phyloP scores from a whole-genome alignment of 208 protist species.

The Borovskyia barvae region DNA sequence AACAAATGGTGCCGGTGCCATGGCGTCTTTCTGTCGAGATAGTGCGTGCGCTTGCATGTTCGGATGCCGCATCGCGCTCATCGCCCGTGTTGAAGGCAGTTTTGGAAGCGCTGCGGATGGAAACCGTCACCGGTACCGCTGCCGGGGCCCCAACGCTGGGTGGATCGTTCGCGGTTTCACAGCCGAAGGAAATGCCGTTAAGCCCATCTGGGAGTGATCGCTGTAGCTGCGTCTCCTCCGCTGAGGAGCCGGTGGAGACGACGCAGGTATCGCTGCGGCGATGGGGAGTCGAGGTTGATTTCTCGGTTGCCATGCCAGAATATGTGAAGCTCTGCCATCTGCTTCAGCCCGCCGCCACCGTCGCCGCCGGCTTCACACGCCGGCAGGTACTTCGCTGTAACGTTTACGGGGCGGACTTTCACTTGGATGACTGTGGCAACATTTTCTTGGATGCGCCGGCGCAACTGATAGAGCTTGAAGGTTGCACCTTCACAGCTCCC shows the following conservation, averaged over 20 bases:
- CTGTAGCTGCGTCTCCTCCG: slow-evolving; percentile 21
- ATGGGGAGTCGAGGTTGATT: slow-evolving; percentile 20
- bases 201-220: slow-evolving; percentile 24
- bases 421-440: slow-evolving; percentile 40
- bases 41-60: slow-evolving; percentile 2
- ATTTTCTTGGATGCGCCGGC: slow-evolving; percentile 41
- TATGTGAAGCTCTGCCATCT: slow-evolving; percentile 25
- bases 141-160: neutral
- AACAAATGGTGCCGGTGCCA: slow-evolving; percentile 13
- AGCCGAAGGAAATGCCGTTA: slow-evolving; percentile 10
- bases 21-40: slow-evolving; percentile 10
- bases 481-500: slow-evolving; percentile 37
- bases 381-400: slow-evolving; percentile 12
- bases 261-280: slow-evolving; percentile 14
- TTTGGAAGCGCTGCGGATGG: slow-evolving; percentile 6
- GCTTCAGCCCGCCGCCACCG: slow-evolving; percentile 1
- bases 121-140: slow-evolving; percentile 3
- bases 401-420: slow-evolving; percentile 10
- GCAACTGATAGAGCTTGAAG: slow-evolving; percentile 43
- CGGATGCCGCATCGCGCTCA: neutral
- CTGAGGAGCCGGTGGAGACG: slow-evolving; percentile 15
- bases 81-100: slow-evolving; percentile 3
- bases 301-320: slow-evolving; percentile 8
- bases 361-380: slow-evolving; percentile 5
- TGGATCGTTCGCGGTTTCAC: neutral